A percentile compares a stretch with the other conserved stretches of the same genome.
Conservation (phyloP, 2,329 filamentous ascomycete genomes). For the Akanthomyces lecanii region DNA sequence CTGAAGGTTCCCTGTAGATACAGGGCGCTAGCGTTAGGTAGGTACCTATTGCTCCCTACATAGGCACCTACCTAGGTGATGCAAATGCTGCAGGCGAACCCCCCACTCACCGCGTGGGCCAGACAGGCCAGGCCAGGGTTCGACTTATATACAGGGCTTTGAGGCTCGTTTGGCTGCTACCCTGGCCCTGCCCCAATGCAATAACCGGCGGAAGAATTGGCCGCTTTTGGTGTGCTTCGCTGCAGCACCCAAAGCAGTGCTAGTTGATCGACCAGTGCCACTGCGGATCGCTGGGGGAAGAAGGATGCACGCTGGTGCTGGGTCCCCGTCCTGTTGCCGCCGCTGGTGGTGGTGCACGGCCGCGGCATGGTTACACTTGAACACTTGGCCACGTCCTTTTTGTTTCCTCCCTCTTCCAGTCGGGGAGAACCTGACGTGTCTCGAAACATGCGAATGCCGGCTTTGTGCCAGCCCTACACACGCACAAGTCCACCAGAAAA, state of each 20-base stretch:
- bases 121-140: not conserved
- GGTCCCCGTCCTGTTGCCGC: not conserved
- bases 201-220: not conserved
- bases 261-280: slow-evolving; percentile 1
- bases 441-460: not conserved
- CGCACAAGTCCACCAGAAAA: not conserved
- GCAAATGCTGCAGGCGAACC: not conserved
- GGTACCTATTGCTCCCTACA: too few species aligned
- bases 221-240: not conserved
- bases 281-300: not conserved
- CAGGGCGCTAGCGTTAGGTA: not conserved
- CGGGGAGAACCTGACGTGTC: not conserved
- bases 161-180: not conserved
- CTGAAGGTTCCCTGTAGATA: not conserved
- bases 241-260: not conserved
- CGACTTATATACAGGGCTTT: not conserved
- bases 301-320: too few species aligned
- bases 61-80: not conserved
- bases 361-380: not conserved
- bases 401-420: not conserved
- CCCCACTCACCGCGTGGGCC: not conserved
- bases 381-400: not conserved
- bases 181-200: too few species aligned
- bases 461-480: too few species aligned
- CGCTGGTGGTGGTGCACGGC: not conserved